Evolutionary conservation across 202 grass and related monocot genomes (phyloP).

Genomic region (Elaeis oleifera): DNA sequence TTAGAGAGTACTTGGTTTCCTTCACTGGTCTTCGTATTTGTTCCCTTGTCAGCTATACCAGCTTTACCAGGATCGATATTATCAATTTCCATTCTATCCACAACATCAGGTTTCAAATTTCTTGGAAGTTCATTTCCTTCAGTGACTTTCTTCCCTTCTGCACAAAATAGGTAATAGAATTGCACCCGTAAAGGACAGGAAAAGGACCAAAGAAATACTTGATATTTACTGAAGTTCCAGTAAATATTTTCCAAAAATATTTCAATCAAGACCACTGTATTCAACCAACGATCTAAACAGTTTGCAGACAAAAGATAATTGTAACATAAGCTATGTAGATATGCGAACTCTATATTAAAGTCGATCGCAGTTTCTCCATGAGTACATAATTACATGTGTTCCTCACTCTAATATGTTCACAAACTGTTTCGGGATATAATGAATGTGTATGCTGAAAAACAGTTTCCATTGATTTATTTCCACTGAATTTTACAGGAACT

Average conservation of each 20-base stretch:
- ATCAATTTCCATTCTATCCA: constrained; percentile 48
- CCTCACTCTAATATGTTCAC: too few relatives aligned
- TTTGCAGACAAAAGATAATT: too few relatives aligned
- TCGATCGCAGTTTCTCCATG: too few relatives aligned
- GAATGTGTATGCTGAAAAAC: too few relatives aligned
- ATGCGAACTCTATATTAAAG: too few relatives aligned
- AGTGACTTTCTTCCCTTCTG: constrained; percentile 35
- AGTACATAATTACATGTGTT: too few relatives aligned
- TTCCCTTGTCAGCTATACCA: constrained; percentile 28
- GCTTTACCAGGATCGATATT: constrained; percentile 22
- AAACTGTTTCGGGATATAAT: too few relatives aligned
- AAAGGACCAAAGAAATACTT: constrained; percentile 9
- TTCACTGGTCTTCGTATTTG: constrained; percentile 1
- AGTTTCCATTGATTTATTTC: too few relatives aligned
- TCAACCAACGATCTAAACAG: too few relatives aligned
- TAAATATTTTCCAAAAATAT: not conserved
- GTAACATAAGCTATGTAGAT: too few relatives aligned
- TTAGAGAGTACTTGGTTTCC: not conserved
- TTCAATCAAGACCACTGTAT: too few relatives aligned
- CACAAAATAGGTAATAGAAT: constrained; percentile 4
- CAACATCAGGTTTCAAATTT: constrained; percentile 11
- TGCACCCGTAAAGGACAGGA: constrained; percentile 13
- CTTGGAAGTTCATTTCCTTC: constrained; percentile 29
- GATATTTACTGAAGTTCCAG: not conserved
- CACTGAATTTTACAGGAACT: too few relatives aligned